Conservation (phyloP, 371 early-diverging fungal genomes). For the Mucor saturninus region DNA sequence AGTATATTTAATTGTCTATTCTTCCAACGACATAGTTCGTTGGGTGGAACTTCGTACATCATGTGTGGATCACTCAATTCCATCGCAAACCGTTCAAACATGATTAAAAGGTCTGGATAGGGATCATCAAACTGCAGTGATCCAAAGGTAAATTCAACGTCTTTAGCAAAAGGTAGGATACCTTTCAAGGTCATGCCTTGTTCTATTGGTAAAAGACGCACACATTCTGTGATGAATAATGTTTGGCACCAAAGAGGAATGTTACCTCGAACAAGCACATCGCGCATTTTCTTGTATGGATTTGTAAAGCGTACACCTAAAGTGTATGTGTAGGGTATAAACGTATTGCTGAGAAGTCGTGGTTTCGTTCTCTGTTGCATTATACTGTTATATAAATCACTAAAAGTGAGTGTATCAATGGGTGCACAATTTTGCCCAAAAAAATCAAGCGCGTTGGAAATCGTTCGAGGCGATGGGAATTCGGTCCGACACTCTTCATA, state of each 20-base stretch:
- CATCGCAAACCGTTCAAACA: conserved; percentile 43
- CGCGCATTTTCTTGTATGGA: conserved; percentile 31
- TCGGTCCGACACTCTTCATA: conserved; percentile 17
- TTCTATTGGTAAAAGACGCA: conserved; percentile 33
- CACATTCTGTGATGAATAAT: conserved; percentile 39
- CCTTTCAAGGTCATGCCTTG: conserved; percentile 28
- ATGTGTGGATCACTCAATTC: conserved; percentile 35
- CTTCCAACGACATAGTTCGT: conserved; percentile 6
- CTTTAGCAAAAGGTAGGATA: conserved; percentile 47
- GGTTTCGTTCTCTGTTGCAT: conserved; percentile 5
- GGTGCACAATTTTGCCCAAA: neutral
- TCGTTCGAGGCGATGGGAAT: neutral
- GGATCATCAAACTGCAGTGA: conserved; percentile 15
- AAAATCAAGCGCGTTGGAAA: conserved; percentile 1
- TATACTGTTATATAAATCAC: conserved; percentile 12
- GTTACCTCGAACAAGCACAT: conserved; percentile 41
- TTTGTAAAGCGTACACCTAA: conserved; percentile 47
- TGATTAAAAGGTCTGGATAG: conserved; percentile 26
- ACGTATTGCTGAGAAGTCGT: neutral
- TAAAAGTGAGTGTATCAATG: conserved; percentile 25
- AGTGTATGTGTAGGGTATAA: conserved; percentile 48
- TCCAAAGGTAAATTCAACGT: conserved; percentile 35
- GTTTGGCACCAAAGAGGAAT: conserved; percentile 46
- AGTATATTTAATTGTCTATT: conserved; percentile 22
- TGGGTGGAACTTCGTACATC: conserved; percentile 1